phyloP scores from a whole-genome alignment of 2,329 filamentous ascomycete genomes.

The Elsinoe fawcettii region DNA sequence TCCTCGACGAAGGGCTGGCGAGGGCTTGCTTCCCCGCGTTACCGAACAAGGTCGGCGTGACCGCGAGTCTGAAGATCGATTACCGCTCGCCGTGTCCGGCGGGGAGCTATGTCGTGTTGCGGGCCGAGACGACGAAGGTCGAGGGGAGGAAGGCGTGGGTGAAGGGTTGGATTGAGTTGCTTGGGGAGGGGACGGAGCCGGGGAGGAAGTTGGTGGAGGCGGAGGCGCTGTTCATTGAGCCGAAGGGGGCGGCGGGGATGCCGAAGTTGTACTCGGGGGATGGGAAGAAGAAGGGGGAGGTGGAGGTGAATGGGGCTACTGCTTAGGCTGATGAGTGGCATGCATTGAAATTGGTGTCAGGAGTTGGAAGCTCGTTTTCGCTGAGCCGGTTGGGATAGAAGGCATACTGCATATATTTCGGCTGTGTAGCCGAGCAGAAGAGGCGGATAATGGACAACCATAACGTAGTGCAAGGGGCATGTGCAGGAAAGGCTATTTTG shows the following conservation, averaged over 20 bases:
- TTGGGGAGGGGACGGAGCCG: slow-evolving; percentile 44
- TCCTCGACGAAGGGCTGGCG: slow-evolving; percentile 84
- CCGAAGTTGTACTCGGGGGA: slow-evolving; percentile 22
- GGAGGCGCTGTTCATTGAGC: slow-evolving; percentile 80
- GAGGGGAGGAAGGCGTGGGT: slow-evolving; percentile 96
- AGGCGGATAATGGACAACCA: neutral
- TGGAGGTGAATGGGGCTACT: too few relatives aligned
- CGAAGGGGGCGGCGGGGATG: slow-evolving; percentile 62
- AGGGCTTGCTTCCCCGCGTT: slow-evolving; percentile 81
- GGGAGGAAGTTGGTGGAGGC: slow-evolving; percentile 69
- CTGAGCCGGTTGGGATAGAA: neutral
- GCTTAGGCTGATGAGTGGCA: neutral
- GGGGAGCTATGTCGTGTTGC: slow-evolving; percentile 66
- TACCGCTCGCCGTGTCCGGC: slow-evolving; percentile 77
- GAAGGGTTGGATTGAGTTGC: slow-evolving; percentile 73
- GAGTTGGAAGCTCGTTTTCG: neutral
- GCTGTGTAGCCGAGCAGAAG: neutral
- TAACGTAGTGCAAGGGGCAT: too few relatives aligned
- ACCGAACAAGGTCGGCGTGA: slow-evolving; percentile 78
- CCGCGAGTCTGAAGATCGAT: slow-evolving; percentile 73
- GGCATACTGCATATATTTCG: neutral
- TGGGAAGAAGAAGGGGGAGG: neutral
- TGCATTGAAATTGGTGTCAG: neutral
- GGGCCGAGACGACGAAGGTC: slow-evolving; percentile 71
- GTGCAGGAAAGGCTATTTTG: too few relatives aligned